phyloP scores from a whole-genome alignment of 2,329 filamentous ascomycete genomes.

The Colletotrichum sp. region DNA sequence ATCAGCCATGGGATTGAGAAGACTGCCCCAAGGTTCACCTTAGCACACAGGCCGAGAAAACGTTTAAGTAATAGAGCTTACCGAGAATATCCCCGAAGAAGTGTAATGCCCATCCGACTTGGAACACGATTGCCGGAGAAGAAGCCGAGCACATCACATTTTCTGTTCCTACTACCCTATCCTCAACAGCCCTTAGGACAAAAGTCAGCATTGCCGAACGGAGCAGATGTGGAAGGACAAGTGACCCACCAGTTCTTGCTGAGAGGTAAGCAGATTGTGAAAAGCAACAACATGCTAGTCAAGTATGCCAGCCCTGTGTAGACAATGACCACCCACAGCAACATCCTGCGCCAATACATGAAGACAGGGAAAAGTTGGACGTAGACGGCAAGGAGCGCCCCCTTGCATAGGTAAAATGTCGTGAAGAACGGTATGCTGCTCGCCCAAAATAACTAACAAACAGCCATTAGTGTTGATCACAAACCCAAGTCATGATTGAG shows the following conservation, averaged over 20 bases:
- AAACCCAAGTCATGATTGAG: too few relatives aligned
- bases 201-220: neutral
- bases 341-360: conserved; percentile 12
- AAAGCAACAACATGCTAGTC: conserved; percentile 9
- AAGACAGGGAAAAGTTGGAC: conserved; percentile 12
- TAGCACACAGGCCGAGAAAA: neutral
- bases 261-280: conserved; percentile 6
- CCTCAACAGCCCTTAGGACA: neutral
- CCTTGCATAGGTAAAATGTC: conserved; percentile 15
- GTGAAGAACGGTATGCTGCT: conserved; percentile 18
- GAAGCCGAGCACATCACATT: conserved; percentile 13
- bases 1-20: conserved; percentile 10
- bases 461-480: neutral
- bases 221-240: neutral
- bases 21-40: neutral
- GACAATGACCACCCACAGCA: neutral
- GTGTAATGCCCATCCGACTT: conserved; percentile 15
- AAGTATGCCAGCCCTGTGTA: conserved; percentile 9
- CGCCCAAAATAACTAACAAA: conserved; percentile 10
- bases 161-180: neutral
- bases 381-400: conserved; percentile 14
- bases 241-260: conserved; percentile 4
- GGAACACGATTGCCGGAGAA: conserved; percentile 1
- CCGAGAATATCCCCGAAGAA: conserved; percentile 11
- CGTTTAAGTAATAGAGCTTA: neutral